Evolutionary conservation across 2,329 filamentous ascomycete genomes (phyloP).

Genomic region (Trichophyton simii): DNA sequence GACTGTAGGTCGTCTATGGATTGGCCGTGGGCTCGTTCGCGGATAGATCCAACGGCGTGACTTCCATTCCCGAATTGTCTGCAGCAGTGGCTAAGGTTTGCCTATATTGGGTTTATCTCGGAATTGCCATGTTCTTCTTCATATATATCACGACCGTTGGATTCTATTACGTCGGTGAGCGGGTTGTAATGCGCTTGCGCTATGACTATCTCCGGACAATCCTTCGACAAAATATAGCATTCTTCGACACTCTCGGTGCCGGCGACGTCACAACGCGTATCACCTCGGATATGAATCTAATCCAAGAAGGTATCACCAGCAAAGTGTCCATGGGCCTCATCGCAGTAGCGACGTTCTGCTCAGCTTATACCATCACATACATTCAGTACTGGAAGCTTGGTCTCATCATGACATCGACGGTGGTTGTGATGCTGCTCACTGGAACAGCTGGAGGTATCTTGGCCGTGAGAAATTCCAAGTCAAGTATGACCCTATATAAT

Average conservation of each 20-base stretch:
- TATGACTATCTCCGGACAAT: slow-evolving; percentile 63
- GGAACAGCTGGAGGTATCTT: not conserved
- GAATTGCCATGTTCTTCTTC: slow-evolving; percentile 56
- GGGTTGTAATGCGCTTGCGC: slow-evolving; percentile 56
- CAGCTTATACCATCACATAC: not conserved
- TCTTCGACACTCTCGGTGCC: slow-evolving; percentile 71
- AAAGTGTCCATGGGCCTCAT: slow-evolving; percentile 48
- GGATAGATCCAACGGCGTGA: not conserved
- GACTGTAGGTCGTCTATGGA: not conserved
- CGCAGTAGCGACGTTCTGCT: not conserved
- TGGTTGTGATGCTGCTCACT: not conserved
- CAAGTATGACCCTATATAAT: not conserved
- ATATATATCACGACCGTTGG: slow-evolving; percentile 65
- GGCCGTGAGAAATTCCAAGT: not conserved
- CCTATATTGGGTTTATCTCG: slow-evolving; percentile 65
- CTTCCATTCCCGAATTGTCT: slow-evolving; percentile 17
- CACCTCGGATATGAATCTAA: slow-evolving; percentile 69
- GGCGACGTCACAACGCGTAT: slow-evolving; percentile 78
- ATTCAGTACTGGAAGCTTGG: not conserved
- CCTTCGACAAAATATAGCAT: slow-evolving; percentile 67
- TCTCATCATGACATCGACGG: not conserved
- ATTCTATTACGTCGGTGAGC: slow-evolving; percentile 66
- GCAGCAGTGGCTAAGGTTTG: not conserved
- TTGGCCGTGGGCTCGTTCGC: not conserved
- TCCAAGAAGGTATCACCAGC: slow-evolving; percentile 76